These are phyloP conservation scores for Fusarium chuoi DNA, from an alignment of 2,329 filamentous ascomycete species.

Conservation along the genomic window DNA sequence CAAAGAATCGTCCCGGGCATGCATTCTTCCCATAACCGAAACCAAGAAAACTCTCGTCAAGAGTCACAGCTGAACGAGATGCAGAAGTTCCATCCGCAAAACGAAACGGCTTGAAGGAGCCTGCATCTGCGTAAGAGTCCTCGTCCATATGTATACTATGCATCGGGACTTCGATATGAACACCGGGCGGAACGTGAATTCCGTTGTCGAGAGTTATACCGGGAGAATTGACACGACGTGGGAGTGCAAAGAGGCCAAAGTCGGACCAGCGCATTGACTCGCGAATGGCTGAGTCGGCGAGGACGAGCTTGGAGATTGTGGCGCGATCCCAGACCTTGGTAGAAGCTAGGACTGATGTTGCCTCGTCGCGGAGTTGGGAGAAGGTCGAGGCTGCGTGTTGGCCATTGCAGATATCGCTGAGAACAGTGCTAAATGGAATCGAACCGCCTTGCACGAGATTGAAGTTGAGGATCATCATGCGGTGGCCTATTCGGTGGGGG, in stretches of 20 bases:
- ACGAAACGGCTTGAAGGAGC: background rate
- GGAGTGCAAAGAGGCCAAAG: background rate
- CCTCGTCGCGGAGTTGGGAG: background rate
- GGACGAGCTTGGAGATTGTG: background rate
- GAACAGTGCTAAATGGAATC: background rate
- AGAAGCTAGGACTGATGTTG: background rate
- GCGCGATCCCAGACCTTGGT: background rate
- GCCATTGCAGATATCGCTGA: background rate
- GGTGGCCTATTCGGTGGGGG: background rate
- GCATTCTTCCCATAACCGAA: background rate
- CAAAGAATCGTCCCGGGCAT: background rate
- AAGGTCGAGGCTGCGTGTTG: background rate
- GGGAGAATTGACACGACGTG: background rate
- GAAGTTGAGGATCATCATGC: background rate
- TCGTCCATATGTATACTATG: background rate
- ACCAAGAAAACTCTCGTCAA: background rate
- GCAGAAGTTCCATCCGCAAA: background rate
- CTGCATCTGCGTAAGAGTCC: background rate
- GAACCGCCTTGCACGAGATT: background rate
- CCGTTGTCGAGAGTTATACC: background rate
- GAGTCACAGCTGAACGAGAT: background rate
- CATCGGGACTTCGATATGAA: background rate
- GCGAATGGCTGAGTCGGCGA: background rate
- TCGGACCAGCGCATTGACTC: conserved; percentile 2
- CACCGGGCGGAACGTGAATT: background rate